Percentiles rank a stretch among this genome's conserved stretches.
phyloP scores from a whole-genome alignment of 352 stramenopile genomes.

The Globisporangium iwayamae region DNA sequence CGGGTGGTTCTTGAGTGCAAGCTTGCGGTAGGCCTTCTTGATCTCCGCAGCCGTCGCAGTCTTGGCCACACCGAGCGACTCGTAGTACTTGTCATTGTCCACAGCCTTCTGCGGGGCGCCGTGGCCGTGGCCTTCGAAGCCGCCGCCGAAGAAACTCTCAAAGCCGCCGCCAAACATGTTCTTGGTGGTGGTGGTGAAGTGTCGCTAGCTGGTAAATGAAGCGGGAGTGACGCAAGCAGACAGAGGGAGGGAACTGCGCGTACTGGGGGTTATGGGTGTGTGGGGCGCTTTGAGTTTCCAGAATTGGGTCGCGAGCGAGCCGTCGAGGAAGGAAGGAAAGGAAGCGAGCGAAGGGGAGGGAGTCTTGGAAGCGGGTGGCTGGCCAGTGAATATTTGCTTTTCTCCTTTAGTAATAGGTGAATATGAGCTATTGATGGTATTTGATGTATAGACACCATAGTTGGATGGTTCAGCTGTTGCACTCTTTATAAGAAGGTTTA shows the following conservation, averaged over 20 bases:
- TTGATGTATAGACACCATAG: no score
- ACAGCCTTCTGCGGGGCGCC: slow-evolving; percentile 50
- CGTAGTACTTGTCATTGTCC: slow-evolving; percentile 89
- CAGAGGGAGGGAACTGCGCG: not conserved
- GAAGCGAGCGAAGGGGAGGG: slow-evolving; percentile 4
- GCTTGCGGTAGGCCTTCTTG: slow-evolving; percentile 90
- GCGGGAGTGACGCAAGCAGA: not conserved
- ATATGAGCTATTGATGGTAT: not conserved
- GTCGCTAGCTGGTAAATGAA: not conserved
- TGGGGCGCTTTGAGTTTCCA: slow-evolving; percentile 14
- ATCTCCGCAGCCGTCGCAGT: slow-evolving; percentile 79
- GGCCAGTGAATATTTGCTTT: slow-evolving; percentile 9
- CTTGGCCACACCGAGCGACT: slow-evolving; percentile 84
- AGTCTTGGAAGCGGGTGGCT: slow-evolving; percentile 7
- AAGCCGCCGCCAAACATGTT: slow-evolving; percentile 84
- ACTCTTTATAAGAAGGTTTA: not conserved
- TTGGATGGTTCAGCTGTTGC: no score
- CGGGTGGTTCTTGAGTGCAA: slow-evolving; percentile 94
- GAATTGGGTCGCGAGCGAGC: slow-evolving; percentile 9
- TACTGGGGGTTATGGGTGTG: not conserved
- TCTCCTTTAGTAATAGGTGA: not conserved
- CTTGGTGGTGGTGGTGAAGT: slow-evolving; percentile 8
- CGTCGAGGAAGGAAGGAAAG: slow-evolving; percentile 8
- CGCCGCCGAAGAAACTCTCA: slow-evolving; percentile 84
- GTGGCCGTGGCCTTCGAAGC: slow-evolving; percentile 51